Conservation (phyloP, 139 green algal species). For the Tetradesmus lagerheimii region DNA sequence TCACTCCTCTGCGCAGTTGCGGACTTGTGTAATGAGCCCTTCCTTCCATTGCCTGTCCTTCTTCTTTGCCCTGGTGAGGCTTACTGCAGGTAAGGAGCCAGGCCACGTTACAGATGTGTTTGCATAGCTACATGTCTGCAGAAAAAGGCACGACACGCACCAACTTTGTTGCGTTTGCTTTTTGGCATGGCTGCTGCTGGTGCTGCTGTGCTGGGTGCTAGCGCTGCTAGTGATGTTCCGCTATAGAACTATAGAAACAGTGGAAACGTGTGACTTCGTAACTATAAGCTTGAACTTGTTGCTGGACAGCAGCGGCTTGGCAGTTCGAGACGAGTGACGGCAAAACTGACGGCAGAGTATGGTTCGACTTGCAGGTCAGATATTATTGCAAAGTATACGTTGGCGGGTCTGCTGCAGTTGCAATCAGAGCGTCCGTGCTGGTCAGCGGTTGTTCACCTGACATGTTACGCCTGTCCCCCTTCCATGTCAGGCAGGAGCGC, state of each 20-base stretch:
- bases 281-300: background rate
- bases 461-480: background rate
- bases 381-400: background rate
- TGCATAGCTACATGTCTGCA: background rate
- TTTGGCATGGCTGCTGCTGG: constrained; percentile 83
- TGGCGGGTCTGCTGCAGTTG: background rate
- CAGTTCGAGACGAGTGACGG: background rate
- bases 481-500: background rate
- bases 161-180: constrained; percentile 89
- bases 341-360: background rate
- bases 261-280: background rate
- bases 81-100: constrained; percentile 47
- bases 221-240: background rate
- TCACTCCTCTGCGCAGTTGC: constrained; percentile 84
- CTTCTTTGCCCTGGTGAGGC: constrained; percentile 94
- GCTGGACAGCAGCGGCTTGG: background rate
- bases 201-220: constrained; percentile 3
- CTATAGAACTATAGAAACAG: background rate
- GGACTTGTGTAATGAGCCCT: constrained; percentile 81
- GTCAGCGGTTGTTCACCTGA: background rate
- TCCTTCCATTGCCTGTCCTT: constrained; percentile 95
- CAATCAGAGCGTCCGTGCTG: background rate
- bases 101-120: background rate
- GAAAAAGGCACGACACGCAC: constrained; percentile 58
- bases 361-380: background rate